Evolutionary conservation across 768 basidiomycete species (phyloP).

Genomic region (Austroboletus eburneus): DNA sequence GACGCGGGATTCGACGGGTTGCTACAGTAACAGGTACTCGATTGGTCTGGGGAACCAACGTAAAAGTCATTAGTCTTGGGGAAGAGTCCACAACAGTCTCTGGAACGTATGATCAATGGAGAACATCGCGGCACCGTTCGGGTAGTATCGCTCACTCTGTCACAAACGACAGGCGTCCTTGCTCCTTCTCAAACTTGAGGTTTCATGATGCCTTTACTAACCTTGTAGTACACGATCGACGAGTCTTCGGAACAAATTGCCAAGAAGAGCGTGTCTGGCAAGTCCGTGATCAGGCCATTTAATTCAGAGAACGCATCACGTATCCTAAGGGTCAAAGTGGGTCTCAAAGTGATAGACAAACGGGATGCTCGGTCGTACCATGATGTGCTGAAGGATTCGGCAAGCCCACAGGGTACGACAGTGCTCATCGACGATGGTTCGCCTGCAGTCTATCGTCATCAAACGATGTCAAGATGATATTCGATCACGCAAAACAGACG

Average conservation of each 20-base stretch:
- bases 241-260: constrained; percentile 76
- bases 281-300: constrained; percentile 12
- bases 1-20: constrained; percentile 41
- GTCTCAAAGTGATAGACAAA: not conserved
- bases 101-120: not conserved
- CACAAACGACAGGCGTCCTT: not conserved
- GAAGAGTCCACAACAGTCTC: too few species aligned
- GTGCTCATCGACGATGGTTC: constrained; percentile 28
- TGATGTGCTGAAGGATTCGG: constrained; percentile 59
- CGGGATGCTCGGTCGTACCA: constrained; percentile 41
- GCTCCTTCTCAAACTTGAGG: constrained; percentile 45
- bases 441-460: constrained; percentile 35
- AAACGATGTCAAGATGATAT: not conserved
- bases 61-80: constrained; percentile 4
- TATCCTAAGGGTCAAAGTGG: constrained; percentile 44
- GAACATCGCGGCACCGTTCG: not conserved
- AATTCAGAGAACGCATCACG: constrained; percentile 52
- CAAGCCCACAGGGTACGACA: constrained; percentile 65
- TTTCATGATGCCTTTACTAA: constrained; percentile 74
- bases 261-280: constrained; percentile 51
- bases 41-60: not conserved
- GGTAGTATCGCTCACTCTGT: not conserved
- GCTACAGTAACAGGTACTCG: constrained; percentile 15
- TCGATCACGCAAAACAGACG: not conserved
- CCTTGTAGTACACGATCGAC: constrained; percentile 81